phyloP scores from a whole-genome alignment of 257 asterid species.

The Przewalskia tangutica region DNA sequence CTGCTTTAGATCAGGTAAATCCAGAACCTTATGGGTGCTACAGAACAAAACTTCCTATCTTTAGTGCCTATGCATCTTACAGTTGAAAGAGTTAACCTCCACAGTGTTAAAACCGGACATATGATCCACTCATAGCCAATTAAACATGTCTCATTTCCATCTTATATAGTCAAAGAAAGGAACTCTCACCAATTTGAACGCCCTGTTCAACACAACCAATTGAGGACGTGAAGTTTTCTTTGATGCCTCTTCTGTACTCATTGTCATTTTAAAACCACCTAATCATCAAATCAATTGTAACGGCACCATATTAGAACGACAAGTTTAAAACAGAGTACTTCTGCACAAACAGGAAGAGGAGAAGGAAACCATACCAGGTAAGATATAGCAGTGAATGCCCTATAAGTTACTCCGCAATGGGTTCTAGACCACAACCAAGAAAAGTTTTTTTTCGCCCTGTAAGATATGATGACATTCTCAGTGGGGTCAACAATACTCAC shows the following conservation, averaged over 20 bases:
- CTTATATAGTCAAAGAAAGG: not conserved
- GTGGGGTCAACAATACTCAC: not conserved
- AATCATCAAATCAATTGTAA: conserved; percentile 3
- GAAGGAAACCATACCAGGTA: not conserved
- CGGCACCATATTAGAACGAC: not conserved
- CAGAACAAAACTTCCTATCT: not conserved
- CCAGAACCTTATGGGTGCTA: not conserved
- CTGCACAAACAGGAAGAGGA: not conserved
- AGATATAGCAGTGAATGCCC: not conserved
- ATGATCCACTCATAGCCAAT: not conserved
- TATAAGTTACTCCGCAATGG: not conserved
- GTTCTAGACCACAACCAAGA: not conserved
- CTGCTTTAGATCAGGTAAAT: not conserved
- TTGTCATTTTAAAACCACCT: conserved; percentile 22
- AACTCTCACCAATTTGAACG: conserved; percentile 50
- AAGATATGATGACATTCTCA: not conserved
- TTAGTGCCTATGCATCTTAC: not conserved
- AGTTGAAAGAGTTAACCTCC: not conserved
- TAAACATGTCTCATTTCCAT: not conserved
- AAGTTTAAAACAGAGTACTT: not conserved
- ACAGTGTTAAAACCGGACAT: not conserved
- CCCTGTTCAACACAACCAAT: conserved; percentile 44
- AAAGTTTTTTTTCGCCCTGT: not conserved
- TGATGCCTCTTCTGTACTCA: conserved; percentile 20
- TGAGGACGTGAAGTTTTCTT: conserved; percentile 40